phyloP scores from a whole-genome alignment of 805 yeast species.

The Barnettozyma populi region DNA sequence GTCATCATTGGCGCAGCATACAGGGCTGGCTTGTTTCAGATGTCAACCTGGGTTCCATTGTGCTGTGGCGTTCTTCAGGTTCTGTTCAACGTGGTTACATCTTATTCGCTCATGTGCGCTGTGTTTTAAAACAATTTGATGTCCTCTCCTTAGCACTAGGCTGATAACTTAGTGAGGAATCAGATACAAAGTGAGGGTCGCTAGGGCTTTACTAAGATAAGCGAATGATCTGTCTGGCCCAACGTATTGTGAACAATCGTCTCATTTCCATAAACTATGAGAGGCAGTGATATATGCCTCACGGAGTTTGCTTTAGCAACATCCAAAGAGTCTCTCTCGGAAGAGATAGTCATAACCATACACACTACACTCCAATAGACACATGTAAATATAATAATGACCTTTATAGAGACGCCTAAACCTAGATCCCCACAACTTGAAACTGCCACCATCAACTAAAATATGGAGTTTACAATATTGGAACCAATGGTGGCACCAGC shows the following conservation, averaged over 20 bases:
- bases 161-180: no score
- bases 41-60: slow-evolving; percentile 96
- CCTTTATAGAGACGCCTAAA: background rate
- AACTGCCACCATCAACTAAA: slow-evolving; percentile 28
- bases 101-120: slow-evolving; percentile 54
- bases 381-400: no score
- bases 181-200: no score
- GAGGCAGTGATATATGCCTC: no score
- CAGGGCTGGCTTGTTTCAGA: slow-evolving; percentile 70
- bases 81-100: slow-evolving; percentile 58
- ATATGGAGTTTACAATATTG: slow-evolving; percentile 69
- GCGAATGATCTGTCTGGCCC: no score
- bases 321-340: background rate
- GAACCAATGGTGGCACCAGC: slow-evolving; percentile 95
- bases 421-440: background rate
- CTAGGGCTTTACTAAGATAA: no score
- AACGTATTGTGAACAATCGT: no score
- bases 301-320: no score
- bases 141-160: no score
- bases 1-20: slow-evolving; percentile 64
- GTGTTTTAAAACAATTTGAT: no score
- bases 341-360: background rate
- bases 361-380: background rate
- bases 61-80: slow-evolving; percentile 70
- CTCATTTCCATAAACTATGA: no score